Evolutionary conservation across 2,329 filamentous ascomycete genomes (phyloP), one percentile per base, ranked within the genome.

Genomic region (Neofusicoccum umdonicola): DNA sequence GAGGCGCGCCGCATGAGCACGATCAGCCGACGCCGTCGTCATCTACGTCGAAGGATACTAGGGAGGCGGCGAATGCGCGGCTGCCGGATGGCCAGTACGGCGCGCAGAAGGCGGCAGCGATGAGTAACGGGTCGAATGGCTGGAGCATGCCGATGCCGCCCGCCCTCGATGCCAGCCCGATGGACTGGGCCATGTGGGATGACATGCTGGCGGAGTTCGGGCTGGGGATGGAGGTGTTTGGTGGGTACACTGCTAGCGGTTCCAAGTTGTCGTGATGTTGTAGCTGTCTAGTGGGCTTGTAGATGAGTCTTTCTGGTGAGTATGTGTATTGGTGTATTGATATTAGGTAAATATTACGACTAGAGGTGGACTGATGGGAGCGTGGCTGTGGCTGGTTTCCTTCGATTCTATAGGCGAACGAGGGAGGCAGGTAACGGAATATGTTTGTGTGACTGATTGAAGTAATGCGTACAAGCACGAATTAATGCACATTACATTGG

Each of bases 131-230:
- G 17, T 45, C 35, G 27, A 56, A 45, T 15, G 60, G 47, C 13
- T 41, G 62, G 31, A 31, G 47, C 6, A 22, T 41, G 27, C n/a
- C 41, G 65, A 68, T 56, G 54, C 67, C 6, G 57, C 67, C 19
- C 41, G 69, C 9, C 45, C 67, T 15, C 66, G 62, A 12, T 68
- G 65, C 69, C 2, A 71, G 69, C 8, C 69, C 71, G 52, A 69
- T 76, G 67, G 67, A 72, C 31, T 76, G 72, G 73, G 67, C 67
- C 2, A 65, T 65, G 11, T 74, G 73, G 73, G 69, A 76, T 50
- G 67, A 69, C 22, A 56, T 76, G 22, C 42, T 75, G 15, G 65
- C 70, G 15, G 69, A 73, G 50, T 73, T 52, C 5, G 63, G 63
- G 4, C 15, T 61, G 45, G 50, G 52, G 1, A 37, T 27, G 39